These are phyloP conservation scores for Phytopythium montanum DNA, from an alignment of 352 stramenopile genomes.

Conservation along the genomic window DNA sequence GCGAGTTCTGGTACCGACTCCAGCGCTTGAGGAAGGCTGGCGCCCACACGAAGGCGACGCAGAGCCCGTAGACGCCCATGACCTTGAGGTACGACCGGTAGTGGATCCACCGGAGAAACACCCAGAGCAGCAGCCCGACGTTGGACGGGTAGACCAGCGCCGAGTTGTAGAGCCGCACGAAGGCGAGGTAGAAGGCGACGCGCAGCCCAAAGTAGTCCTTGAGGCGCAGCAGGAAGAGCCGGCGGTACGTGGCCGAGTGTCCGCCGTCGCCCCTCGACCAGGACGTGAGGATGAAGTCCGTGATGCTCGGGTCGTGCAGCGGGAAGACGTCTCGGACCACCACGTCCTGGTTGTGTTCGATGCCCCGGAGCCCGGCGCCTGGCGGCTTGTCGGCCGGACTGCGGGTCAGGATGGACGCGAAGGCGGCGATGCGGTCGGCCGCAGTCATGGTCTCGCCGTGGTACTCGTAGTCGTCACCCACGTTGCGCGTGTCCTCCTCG, in stretches of 20 bases:
- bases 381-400: slow-evolving; percentile 38
- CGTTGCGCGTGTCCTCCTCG: slow-evolving; percentile 38
- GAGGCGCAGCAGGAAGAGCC: slow-evolving; percentile 47
- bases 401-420: slow-evolving; percentile 51
- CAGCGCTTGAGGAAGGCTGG: slow-evolving; percentile 58
- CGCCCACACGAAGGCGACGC: slow-evolving; percentile 48
- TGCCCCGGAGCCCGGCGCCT: slow-evolving; percentile 37
- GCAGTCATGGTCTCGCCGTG: slow-evolving; percentile 54
- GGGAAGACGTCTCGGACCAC: slow-evolving; percentile 57
- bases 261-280: slow-evolving; percentile 30
- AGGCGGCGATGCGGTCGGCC: slow-evolving; percentile 41
- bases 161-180: slow-evolving; percentile 54
- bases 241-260: slow-evolving; percentile 16
- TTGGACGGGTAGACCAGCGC: slow-evolving; percentile 46
- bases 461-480: slow-evolving; percentile 54
- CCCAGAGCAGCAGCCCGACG: slow-evolving; percentile 39
- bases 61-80: slow-evolving; percentile 46
- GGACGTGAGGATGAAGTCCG: slow-evolving; percentile 49
- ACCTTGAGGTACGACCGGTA: slow-evolving; percentile 52
- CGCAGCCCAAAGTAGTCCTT: slow-evolving; percentile 66
- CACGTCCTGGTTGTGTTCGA: slow-evolving; percentile 47
- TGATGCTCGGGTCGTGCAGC: slow-evolving; percentile 57
- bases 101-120: slow-evolving; percentile 53
- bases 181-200: slow-evolving; percentile 57
- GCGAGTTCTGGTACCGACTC: slow-evolving; percentile 56